Evolutionary conservation across 2,329 filamentous ascomycete species (phyloP).

Genomic region (Trichoderma pleuroti): DNA sequence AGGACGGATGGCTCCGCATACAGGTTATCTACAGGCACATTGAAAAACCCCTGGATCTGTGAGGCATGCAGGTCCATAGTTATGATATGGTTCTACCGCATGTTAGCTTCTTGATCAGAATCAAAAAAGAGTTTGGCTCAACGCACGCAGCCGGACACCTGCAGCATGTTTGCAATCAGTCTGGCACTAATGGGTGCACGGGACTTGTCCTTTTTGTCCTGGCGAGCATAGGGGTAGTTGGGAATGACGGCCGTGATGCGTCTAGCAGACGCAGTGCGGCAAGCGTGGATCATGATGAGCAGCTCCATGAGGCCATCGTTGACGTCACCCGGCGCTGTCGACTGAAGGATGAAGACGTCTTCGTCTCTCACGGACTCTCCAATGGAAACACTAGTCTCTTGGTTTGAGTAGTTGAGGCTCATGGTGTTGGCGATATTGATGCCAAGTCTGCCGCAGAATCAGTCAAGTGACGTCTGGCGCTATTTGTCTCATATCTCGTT

Average conservation of each 20-base stretch:
- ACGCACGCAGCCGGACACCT: constrained; percentile 75
- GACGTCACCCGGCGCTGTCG: constrained; percentile 90
- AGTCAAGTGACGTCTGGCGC: constrained; percentile 8
- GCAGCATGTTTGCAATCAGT: constrained; percentile 95
- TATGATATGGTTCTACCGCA: constrained; percentile 57
- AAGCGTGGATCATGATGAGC: constrained; percentile 96
- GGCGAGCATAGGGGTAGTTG: constrained; percentile 93
- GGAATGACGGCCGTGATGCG: constrained; percentile 94
- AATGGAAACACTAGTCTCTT: constrained; percentile 86
- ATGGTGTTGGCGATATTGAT: constrained; percentile 76
- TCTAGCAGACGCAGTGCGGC: constrained; percentile 65
- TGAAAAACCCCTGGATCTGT: constrained; percentile 96
- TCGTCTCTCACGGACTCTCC: constrained; percentile 95
- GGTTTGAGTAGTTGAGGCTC: constrained; percentile 81
- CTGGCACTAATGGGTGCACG: constrained; percentile 95
- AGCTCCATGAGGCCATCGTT: constrained; percentile 98
- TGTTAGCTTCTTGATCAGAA: constrained; percentile 13
- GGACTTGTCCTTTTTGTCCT: constrained; percentile 95
- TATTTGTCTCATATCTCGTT: background rate
- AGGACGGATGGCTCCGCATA: constrained; percentile 92
- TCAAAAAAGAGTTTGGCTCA: background rate
- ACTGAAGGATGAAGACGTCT: constrained; percentile 97
- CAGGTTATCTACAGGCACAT: constrained; percentile 70
- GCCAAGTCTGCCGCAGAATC: constrained; percentile 55
- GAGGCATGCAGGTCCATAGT: constrained; percentile 95